Base-by-base conservation (phyloP, 768 basidiomycete species). In the Scleroderma bovista region DNA sequence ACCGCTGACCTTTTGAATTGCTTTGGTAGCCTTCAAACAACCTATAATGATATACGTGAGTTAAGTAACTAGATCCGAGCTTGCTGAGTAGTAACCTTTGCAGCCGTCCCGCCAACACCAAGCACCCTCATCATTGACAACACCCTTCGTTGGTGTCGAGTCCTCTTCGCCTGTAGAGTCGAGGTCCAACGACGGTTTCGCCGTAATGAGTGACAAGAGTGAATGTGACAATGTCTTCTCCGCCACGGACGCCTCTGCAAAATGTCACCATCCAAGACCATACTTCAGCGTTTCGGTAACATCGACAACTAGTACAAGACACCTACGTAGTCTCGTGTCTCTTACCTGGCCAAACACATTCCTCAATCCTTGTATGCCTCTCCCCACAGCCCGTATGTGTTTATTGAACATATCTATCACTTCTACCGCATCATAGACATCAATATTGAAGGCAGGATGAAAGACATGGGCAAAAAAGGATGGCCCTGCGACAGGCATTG, bases 71-170 rank as follows among this genome's bases (percentile, higher is more conserved):
- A n/a, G n/a, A n/a, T n/a, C n/a, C n/a, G n/a, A n/a, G n/a, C n/a
- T n/a, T n/a, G n/a, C n/a, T n/a, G n/a, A n/a, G n/a, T n/a, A n/a
- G n/a, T n/a, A n/a, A 87, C 88, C 82, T 62, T 76, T 66, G 61
- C 90, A 92, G 3, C 74, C 75, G 47, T 93, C 88, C 22, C 82
- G 75, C 89, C 90, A 94, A 63, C 89, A 91, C 87, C 91, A 88
- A 3, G 87, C 89, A 1, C 87, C 84, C 22, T 87, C 78, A 9
- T 73, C 71, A 54, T 91, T 92, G 47, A 81, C 58, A 44, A 85
- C 60, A 0, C 86, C 84, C 50, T 75, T 79, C n/a, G 74, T 74
- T 33, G 64, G 57, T 19, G 59, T 60, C 3, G 66, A 54, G 13
- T 68, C 66, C 46, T 67, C 65, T 44, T 80, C 78, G 32, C 81